These are phyloP conservation scores for Aureobasidium melanogenum DNA, from an alignment of 2,329 filamentous ascomycete species.

Conservation along the genomic window DNA sequence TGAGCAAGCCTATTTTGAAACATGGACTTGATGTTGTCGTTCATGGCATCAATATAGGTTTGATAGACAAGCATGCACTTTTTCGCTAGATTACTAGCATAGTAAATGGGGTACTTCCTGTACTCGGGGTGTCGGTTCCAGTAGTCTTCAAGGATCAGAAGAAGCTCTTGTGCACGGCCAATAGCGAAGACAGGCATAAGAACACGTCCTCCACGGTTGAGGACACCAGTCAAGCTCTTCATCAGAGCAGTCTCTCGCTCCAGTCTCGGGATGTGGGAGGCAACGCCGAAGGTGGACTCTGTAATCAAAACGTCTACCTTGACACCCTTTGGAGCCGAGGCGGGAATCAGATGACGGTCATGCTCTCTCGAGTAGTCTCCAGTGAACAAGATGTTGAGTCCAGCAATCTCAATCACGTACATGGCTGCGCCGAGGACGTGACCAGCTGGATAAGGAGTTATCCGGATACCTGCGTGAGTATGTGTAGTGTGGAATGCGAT, in stretches of 20 bases:
- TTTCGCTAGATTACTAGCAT: slow-evolving; percentile 85
- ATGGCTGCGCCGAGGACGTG: slow-evolving; percentile 98
- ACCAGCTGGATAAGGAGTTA: slow-evolving; percentile 92
- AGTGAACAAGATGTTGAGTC: slow-evolving; percentile 93
- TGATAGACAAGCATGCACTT: slow-evolving; percentile 99
- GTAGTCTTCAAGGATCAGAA: slow-evolving; percentile 93
- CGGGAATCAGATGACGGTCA: slow-evolving; percentile 89
- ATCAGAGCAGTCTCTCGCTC: slow-evolving; percentile 90
- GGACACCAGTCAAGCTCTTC: slow-evolving; percentile 84
- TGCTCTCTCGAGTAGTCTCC: slow-evolving; percentile 96
- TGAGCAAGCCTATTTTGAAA: slow-evolving; percentile 89
- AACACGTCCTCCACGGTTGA: slow-evolving; percentile 86
- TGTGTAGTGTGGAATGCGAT: slow-evolving; percentile 98
- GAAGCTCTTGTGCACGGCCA: slow-evolving; percentile 83
- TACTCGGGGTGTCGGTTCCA: slow-evolving; percentile 85
- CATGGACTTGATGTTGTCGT: slow-evolving; percentile 96
- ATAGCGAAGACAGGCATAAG: slow-evolving; percentile 94
- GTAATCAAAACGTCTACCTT: slow-evolving; percentile 96
- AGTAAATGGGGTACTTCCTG: slow-evolving; percentile 91
- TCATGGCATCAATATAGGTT: slow-evolving; percentile 97
- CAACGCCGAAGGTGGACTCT: slow-evolving; percentile 94
- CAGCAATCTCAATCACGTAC: slow-evolving; percentile 96
- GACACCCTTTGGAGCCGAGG: slow-evolving; percentile 76
- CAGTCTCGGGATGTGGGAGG: slow-evolving; percentile 79
- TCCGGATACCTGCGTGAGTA: slow-evolving; percentile 89